Evolutionary conservation across 139 green algal species (phyloP).

Genomic region (Ettlia oleoabundans): DNA sequence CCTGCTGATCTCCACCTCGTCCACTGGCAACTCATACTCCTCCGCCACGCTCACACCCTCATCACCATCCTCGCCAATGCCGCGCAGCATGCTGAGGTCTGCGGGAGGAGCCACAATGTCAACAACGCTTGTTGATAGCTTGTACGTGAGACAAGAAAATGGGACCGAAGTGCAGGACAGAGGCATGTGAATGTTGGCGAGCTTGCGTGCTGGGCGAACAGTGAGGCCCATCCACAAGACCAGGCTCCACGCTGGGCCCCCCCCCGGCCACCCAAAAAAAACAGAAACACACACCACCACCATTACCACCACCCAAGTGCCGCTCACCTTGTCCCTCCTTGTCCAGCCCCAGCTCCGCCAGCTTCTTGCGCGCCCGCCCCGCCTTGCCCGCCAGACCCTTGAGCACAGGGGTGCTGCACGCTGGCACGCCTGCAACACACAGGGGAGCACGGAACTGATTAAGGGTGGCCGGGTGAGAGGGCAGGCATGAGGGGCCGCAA

Average conservation of each 20-base stretch:
- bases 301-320: background rate
- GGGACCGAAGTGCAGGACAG: background rate
- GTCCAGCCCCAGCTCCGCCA: constrained; percentile 52
- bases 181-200: background rate
- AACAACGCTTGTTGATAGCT: no score
- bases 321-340: background rate
- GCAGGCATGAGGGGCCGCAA: background rate
- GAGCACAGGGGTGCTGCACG: constrained; percentile 67
- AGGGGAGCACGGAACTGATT: background rate
- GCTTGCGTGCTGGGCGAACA: no score
- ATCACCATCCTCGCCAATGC: constrained; percentile 15
- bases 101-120: background rate
- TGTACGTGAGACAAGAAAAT: no score
- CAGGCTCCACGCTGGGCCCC: no score
- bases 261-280: no score
- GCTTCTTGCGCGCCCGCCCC: constrained; percentile 71
- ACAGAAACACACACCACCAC: no score
- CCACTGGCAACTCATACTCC: constrained; percentile 12
- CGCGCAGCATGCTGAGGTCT: constrained; percentile 27
- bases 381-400: constrained; percentile 81
- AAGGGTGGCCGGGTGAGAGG: background rate
- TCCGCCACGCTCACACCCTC: background rate
- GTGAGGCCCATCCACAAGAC: no score
- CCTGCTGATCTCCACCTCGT: constrained; percentile 36
- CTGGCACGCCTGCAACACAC: constrained; percentile 52